Evolutionary conservation across 2,329 filamentous ascomycete species (phyloP).

Genomic region (Cercospora sp.): DNA sequence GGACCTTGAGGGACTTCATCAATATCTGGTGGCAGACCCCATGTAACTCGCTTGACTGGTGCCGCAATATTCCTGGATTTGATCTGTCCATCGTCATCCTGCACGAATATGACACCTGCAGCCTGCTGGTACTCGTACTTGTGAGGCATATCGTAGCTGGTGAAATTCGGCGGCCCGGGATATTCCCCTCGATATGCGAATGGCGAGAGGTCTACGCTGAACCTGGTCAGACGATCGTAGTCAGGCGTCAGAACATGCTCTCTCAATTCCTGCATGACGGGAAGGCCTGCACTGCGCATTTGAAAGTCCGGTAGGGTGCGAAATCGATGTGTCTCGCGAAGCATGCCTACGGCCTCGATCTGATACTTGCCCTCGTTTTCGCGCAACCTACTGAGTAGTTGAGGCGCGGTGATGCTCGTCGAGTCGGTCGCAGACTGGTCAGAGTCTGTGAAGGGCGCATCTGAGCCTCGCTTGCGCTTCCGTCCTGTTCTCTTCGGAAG

Average conservation of each 20-base stretch:
- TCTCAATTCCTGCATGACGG: constrained; percentile 70
- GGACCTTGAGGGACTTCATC: constrained; percentile 61
- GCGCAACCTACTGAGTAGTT: constrained; percentile 35
- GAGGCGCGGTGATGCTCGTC: constrained; percentile 30
- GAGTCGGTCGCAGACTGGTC: constrained; percentile 8
- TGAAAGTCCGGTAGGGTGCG: constrained; percentile 85
- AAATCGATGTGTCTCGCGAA: constrained; percentile 83
- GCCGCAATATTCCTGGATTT: constrained; percentile 50
- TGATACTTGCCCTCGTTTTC: constrained; percentile 34
- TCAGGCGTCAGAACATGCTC: constrained; percentile 71
- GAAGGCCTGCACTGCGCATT: constrained; percentile 37
- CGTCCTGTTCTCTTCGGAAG: constrained; percentile 84
- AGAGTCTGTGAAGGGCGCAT: constrained; percentile 51
- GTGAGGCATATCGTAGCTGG: constrained; percentile 35
- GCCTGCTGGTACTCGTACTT: constrained; percentile 83
- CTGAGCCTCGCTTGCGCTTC: constrained; percentile 77
- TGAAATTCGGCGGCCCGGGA: constrained; percentile 35
- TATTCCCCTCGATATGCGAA: constrained; percentile 64
- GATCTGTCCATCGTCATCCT: constrained; percentile 59
- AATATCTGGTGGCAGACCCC: constrained; percentile 58
- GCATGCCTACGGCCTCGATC: constrained; percentile 49
- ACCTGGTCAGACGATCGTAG: constrained; percentile 61
- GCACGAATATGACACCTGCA: constrained; percentile 65
- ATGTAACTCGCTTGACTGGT: constrained; percentile 42
- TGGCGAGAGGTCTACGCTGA: constrained; percentile 61